Base-by-base conservation (phyloP, 768 basidiomycete species). In the Podaxis carcinomalis region DNA sequence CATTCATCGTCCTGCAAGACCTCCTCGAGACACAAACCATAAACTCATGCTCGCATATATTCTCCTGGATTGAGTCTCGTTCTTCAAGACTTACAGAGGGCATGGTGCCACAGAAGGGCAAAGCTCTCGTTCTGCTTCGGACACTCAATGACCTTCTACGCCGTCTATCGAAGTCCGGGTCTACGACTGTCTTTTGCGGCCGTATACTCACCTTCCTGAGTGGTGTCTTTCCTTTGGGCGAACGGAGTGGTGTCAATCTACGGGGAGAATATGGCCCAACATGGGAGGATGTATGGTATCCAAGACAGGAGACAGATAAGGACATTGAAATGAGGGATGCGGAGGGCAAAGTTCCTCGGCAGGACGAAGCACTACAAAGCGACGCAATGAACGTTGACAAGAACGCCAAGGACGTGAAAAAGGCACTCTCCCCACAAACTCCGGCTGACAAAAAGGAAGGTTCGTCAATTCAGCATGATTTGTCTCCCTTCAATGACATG, bases 211-310 rank as follows among this genome's bases (percentile, higher is more conserved):
- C 89, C 1, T 95, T 95, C 72, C 75, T 96, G 53, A 91, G 89
- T 62, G 84, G 83, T 1, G 91, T 93, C 1, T 96, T 94, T 69
- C 90, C 92, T 5, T 73, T 97, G 7, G 90, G 91, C 2, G 94
- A 96, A 72, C 78, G 93, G 53, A 94, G 92, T 70, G 93, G 94
- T 35, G 94, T 96, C 36, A 97, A 97, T 72, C 73, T 96, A 64
- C 79, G 94, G 35, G 94, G 94, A 60, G 91, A 95, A 74, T 93
- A 89, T 70, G 86, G 92, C 0, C 86, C 90, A 9, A 75, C 78
- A 23, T 92, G 90, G 91, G 87, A 92, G 62, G 83, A 86, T 13
- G 84, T 87, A 16, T 77, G 76, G 56, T 77, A 78, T 52, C 63
- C 71, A 63, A 55, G 36, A 7, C 40, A 54, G 7, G 36, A 70